These are phyloP conservation scores for Epichloe uncinata DNA, from an alignment of 2,329 filamentous ascomycete species.

Conservation along the genomic window DNA sequence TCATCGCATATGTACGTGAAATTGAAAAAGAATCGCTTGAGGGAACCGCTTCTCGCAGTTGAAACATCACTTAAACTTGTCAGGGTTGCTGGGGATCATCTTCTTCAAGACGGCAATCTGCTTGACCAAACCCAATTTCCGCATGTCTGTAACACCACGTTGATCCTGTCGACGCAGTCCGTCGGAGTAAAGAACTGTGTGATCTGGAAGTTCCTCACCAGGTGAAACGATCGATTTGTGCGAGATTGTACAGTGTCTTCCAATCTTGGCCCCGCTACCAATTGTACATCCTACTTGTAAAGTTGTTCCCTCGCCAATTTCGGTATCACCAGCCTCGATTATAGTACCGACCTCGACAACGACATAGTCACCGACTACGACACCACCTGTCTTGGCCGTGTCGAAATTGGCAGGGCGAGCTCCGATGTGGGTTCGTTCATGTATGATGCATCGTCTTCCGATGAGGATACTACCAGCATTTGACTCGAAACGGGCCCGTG, in stretches of 20 bases:
- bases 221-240: conserved; percentile 46
- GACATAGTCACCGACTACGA: conserved; percentile 47
- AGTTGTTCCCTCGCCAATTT: conserved; percentile 47
- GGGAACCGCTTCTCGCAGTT: not conserved
- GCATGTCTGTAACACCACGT: conserved; percentile 47
- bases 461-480: conserved; percentile 66
- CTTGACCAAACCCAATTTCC: conserved; percentile 49
- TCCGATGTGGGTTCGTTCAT: conserved; percentile 52
- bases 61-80: conserved; percentile 29
- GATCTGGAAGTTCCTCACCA: conserved; percentile 47
- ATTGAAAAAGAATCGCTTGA: not conserved
- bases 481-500: conserved; percentile 67
- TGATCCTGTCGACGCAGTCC: conserved; percentile 44
- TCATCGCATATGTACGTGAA: not conserved
- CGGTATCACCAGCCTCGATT: conserved; percentile 49
- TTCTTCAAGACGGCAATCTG: conserved; percentile 55
- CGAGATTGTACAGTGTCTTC: conserved; percentile 60
- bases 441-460: conserved; percentile 69
- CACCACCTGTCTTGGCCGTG: conserved; percentile 27
- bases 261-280: conserved; percentile 46
- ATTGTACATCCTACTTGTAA: conserved; percentile 48
- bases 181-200: conserved; percentile 56
- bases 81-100: conserved; percentile 51
- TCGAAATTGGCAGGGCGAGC: conserved; percentile 20
- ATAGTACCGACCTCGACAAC: conserved; percentile 45